These are phyloP conservation scores for Ambrosia trifida DNA, from an alignment of 129 eudicot genomes.

Conservation along the genomic window DNA sequence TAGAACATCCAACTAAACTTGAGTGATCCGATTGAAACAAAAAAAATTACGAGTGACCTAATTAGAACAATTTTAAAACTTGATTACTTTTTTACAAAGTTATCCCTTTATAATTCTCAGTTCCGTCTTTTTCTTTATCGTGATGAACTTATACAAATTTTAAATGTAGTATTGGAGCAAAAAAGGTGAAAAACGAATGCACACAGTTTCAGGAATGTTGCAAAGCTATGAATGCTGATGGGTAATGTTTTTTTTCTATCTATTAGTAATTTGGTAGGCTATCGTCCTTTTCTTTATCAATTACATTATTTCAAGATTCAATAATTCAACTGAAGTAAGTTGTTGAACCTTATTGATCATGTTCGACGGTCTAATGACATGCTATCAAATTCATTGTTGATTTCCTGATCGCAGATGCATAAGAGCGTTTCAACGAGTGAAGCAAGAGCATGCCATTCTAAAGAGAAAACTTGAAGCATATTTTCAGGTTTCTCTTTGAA, in stretches of 20 bases:
- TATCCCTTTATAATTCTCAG: no score
- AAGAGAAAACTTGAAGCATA: slow-evolving; percentile 74
- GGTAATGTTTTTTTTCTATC: slow-evolving; percentile 39
- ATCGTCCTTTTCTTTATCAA: no score
- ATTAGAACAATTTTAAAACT: no score
- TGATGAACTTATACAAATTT: slow-evolving; percentile 1
- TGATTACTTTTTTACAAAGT: no score
- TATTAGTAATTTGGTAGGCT: no score
- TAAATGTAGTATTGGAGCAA: slow-evolving; percentile 81
- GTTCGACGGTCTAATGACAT: not conserved
- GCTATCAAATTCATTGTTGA: not conserved
- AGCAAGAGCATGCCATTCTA: slow-evolving; percentile 67
- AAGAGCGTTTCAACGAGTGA: slow-evolving; percentile 56
- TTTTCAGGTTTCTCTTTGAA: slow-evolving; percentile 56
- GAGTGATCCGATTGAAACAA: no score
- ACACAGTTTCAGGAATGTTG: slow-evolving; percentile 56
- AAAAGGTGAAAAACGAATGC: slow-evolving; percentile 58
- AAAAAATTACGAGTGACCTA: no score
- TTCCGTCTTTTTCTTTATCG: no score
- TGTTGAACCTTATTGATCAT: not conserved
- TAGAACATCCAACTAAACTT: no score
- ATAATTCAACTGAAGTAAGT: not conserved
- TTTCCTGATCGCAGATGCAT: slow-evolving; percentile 54
- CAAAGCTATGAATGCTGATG: slow-evolving; percentile 54
- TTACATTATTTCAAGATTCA: not conserved